A percentile compares a stretch with the other conserved stretches of the same genome.
phyloP scores from a whole-genome alignment of 2,329 filamentous ascomycete genomes.

The Tolypocladium capitatum region DNA sequence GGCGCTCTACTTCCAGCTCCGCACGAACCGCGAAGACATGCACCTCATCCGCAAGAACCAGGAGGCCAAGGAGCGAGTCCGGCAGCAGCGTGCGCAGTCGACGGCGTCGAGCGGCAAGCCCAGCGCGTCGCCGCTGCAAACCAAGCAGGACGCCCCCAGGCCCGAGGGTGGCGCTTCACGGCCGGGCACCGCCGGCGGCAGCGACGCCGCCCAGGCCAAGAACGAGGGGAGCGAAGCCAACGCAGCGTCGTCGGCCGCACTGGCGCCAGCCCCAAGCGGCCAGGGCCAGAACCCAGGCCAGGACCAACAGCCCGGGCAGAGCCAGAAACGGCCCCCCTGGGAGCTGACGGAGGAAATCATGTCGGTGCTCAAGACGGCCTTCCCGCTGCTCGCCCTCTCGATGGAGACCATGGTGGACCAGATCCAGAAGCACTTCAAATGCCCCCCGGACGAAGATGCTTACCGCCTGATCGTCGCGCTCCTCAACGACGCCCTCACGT shows the following conservation, averaged over 20 bases:
- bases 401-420: conserved; percentile 99
- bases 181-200: conserved; percentile 38
- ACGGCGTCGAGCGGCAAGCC: conserved; percentile 30
- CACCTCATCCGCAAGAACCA: conserved; percentile 80
- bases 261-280: conserved; percentile 1
- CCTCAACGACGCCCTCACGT: conserved; percentile 87
- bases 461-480: conserved; percentile 95
- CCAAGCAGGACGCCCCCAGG: conserved; percentile 38
- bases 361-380: conserved; percentile 89
- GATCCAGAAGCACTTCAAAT: conserved; percentile 98
- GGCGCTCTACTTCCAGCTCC: conserved; percentile 85
- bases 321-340: conserved; percentile 72
- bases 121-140: conserved; percentile 31
- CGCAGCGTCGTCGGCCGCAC: conserved; percentile 12
- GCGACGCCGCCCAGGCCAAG: conserved; percentile 28
- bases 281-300: conserved; percentile 10
- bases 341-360: conserved; percentile 94
- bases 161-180: conserved; percentile 27
- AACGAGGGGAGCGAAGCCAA: conserved; percentile 26
- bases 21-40: conserved; percentile 92
- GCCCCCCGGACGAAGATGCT: conserved; percentile 93
- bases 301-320: conserved; percentile 13
- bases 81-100: conserved; percentile 35
- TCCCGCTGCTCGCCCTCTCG: conserved; percentile 84
- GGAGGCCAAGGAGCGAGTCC: conserved; percentile 55